phyloP scores from a whole-genome alignment of 306 rosid species.

The Gillenia trifoliata region DNA sequence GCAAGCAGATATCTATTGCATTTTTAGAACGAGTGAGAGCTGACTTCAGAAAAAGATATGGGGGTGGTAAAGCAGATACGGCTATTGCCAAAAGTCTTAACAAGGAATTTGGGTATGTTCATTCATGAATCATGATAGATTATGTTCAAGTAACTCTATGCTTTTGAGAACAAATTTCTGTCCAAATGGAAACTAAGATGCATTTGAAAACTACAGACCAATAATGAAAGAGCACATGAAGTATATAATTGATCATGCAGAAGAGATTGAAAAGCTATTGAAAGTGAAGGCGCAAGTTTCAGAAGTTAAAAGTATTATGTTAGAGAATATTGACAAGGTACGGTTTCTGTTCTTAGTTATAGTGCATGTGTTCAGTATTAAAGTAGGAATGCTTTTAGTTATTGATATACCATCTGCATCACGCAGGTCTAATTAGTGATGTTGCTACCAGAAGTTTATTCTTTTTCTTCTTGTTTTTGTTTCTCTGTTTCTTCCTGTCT shows the following conservation, averaged over 20 bases:
- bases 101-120: slow-evolving; percentile 84
- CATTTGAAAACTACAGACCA: slow-evolving; percentile 48
- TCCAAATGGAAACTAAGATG: neutral
- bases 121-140: slow-evolving; percentile 12
- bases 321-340: slow-evolving; percentile 77
- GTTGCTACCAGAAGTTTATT: neutral
- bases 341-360: neutral
- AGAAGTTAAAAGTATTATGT: slow-evolving; percentile 85
- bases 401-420: slow-evolving; percentile 1
- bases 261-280: slow-evolving; percentile 79
- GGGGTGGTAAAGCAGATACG: slow-evolving; percentile 88
- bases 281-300: slow-evolving; percentile 96
- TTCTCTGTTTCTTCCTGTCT: neutral
- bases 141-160: neutral
- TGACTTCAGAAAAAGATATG: slow-evolving; percentile 82
- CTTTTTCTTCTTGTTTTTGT: neutral
- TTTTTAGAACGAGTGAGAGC: slow-evolving; percentile 78
- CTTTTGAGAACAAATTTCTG: slow-evolving; percentile 4
- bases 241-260: slow-evolving; percentile 81
- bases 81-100: slow-evolving; percentile 86
- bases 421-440: neutral
- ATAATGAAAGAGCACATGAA: slow-evolving; percentile 92
- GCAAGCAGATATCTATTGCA: slow-evolving; percentile 88
- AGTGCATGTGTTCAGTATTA: neutral
- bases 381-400: neutral